These are phyloP conservation scores for Candida ortonii DNA, from an alignment of 805 yeast genomes.

Conservation along the genomic window DNA sequence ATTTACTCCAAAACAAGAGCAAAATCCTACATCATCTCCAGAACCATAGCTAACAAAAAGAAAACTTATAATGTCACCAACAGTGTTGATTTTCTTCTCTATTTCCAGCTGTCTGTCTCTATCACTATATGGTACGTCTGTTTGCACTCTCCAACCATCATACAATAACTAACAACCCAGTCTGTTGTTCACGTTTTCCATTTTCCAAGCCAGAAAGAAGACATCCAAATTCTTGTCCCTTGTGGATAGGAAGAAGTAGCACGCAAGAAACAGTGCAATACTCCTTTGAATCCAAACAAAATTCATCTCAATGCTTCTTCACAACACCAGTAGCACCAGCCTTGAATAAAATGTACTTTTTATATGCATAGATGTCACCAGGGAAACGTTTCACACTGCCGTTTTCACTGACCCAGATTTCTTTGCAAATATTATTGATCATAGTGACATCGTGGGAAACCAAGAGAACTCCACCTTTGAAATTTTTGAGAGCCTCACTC, in stretches of 20 bases:
- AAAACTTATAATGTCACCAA: slow-evolving; percentile 8
- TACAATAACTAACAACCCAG: slow-evolving; percentile 4
- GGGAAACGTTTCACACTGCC: slow-evolving; percentile 74
- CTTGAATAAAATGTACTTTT: slow-evolving; percentile 73
- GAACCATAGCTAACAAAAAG: slow-evolving; percentile 5
- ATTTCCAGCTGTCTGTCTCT: slow-evolving; percentile 11
- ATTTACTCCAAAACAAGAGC: slow-evolving; percentile 8
- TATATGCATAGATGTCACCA: slow-evolving; percentile 86
- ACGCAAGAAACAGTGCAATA: no score
- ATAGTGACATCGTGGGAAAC: slow-evolving; percentile 96
- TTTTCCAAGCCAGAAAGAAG: slow-evolving; percentile 10
- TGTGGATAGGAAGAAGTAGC: slow-evolving; percentile 3
- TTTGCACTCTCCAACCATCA: slow-evolving; percentile 1
- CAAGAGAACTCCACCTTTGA: slow-evolving; percentile 95
- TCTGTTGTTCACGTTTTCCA: slow-evolving; percentile 10
- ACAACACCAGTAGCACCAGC: slow-evolving; percentile 90
- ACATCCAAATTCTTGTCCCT: slow-evolving; percentile 4
- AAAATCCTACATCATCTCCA: slow-evolving; percentile 9
- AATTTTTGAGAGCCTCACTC: slow-evolving; percentile 80
- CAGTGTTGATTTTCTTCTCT: slow-evolving; percentile 14
- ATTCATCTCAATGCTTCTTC: slow-evolving; percentile 57
- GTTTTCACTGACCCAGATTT: slow-evolving; percentile 92
- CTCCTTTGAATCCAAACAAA: no score
- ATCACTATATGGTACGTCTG: slow-evolving; percentile 5
- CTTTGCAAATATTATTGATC: slow-evolving; percentile 84